Base-by-base conservation (phyloP, 129 eudicot species). In the Ambrosia trifida region DNA sequence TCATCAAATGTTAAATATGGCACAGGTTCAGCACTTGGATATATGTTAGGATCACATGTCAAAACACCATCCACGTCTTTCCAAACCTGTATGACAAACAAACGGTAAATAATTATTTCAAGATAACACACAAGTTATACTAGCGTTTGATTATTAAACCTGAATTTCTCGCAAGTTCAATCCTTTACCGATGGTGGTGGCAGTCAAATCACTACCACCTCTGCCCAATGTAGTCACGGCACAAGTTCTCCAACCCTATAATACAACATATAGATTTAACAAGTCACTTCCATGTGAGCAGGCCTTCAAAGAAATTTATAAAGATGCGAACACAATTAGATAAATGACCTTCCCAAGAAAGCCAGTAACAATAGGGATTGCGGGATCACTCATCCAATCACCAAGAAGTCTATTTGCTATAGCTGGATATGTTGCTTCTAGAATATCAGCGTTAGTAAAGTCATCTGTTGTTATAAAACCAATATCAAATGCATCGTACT, bases 51-150 rank as follows among this genome's bases (percentile, higher is more conserved):
- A 67, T 95, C 99, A 81, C 97, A 90, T 18, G 99, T 95, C 80
- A 95, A 81, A 77, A 95, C 99, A 46, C 99, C 99, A 70, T 95
- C 99, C 32, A 90, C 99, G 45, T 95, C 99, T 69, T 95, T 95
- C 99, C 99, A 95, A 63, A 95, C 99, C 97, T 95, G 84, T 32
- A 40, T 40, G 10, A 40, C 44, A 10, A 40, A 40, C 44, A 40
- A 40, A 40, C 44, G 6, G 44, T 40, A 40, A 40, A 40, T 40
- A 6, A 40, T 40, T 40, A 6, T 40, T 40, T 40, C 44, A 40
- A 40, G 11, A 40, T 40, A 40, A 40, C 44, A 40, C 44, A 40
- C 44, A 40, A 40, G 44, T 38, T 38, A 38, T 10, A 40, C 44
- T 7, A 6, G 44, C 11, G 9, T 10, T 40, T 40, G 9, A 40